A percentile compares a stretch with the other conserved stretches of the same genome.
Conservation (phyloP, 371 early-diverging fungal genomes). For the Mycotypha africana region DNA sequence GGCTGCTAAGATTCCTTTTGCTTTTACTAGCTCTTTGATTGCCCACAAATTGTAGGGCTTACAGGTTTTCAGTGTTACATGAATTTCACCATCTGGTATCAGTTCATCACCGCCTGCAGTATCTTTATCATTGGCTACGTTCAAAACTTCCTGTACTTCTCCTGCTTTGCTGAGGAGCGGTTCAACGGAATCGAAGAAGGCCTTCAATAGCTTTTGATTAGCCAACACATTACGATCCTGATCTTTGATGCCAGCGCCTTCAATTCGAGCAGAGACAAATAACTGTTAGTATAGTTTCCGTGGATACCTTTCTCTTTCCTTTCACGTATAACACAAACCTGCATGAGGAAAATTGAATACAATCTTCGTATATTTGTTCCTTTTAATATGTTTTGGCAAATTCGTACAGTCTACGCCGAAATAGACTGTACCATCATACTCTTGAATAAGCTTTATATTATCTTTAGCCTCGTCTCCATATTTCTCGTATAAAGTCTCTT, state of each 20-base stretch:
- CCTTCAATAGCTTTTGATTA: slow-evolving; percentile 75
- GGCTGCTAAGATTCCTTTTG: slow-evolving; percentile 50
- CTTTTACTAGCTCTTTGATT: slow-evolving; percentile 68
- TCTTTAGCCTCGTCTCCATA: slow-evolving; percentile 73
- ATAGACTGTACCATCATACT: slow-evolving; percentile 61
- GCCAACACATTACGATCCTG: slow-evolving; percentile 79
- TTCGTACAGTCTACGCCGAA: slow-evolving; percentile 82
- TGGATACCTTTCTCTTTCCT: too few relatives aligned
- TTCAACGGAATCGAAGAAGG: slow-evolving; percentile 66
- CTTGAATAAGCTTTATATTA: slow-evolving; percentile 54
- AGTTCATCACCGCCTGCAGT: slow-evolving; percentile 2
- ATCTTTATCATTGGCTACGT: neutral
- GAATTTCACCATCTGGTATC: slow-evolving; percentile 60
- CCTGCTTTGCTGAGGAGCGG: slow-evolving; percentile 37
- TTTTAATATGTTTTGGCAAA: slow-evolving; percentile 54
- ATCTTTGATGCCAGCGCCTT: slow-evolving; percentile 89
- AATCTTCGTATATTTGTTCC: slow-evolving; percentile 65
- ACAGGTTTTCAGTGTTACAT: slow-evolving; percentile 81
- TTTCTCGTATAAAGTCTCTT: slow-evolving; percentile 63
- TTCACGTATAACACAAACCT: slow-evolving; percentile 38
- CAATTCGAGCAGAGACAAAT: too few relatives aligned
- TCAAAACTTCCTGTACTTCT: slow-evolving; percentile 2
- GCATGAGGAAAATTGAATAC: slow-evolving; percentile 97
- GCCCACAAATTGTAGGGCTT: slow-evolving; percentile 89
- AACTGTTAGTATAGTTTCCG: too few relatives aligned